Percentiles rank a stretch among this genome's conserved stretches.
phyloP scores from a whole-genome alignment of 805 yeast genomes.

The Suhomyces tanzawaensis region DNA sequence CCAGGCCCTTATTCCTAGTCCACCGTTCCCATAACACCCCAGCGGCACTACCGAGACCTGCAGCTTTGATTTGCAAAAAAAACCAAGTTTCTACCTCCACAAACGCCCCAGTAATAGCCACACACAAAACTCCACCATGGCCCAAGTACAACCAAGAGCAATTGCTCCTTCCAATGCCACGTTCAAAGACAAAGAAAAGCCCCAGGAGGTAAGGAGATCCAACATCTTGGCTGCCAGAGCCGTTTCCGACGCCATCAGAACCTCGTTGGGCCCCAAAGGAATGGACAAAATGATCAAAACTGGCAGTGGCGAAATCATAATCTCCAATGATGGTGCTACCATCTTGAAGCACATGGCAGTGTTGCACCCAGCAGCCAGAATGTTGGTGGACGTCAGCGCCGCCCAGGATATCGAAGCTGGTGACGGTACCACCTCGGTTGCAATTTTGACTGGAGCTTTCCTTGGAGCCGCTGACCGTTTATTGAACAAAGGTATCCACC shows the following conservation, averaged over 20 bases:
- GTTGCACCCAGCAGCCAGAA: slow-evolving; percentile 96
- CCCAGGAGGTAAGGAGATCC: slow-evolving; percentile 87
- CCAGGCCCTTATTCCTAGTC: background rate
- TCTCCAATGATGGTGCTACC: slow-evolving; percentile 98
- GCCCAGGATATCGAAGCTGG: slow-evolving; percentile 99
- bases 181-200: slow-evolving; percentile 90
- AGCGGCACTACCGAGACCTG: background rate
- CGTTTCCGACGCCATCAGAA: slow-evolving; percentile 91
- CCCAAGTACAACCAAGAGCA: slow-evolving; percentile 13
- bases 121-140: background rate
- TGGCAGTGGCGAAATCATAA: slow-evolving; percentile 84
- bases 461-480: slow-evolving; percentile 93
- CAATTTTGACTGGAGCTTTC: slow-evolving; percentile 89
- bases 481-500: slow-evolving; percentile 89
- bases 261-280: slow-evolving; percentile 97
- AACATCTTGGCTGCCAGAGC: slow-evolving; percentile 92
- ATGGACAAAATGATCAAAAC: slow-evolving; percentile 99
- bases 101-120: background rate
- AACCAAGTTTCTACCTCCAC: background rate
- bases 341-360: slow-evolving; percentile 97
- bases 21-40: background rate
- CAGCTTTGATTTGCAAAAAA: background rate
- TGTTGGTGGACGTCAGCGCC: slow-evolving; percentile 92
- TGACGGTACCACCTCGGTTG: slow-evolving; percentile 98
- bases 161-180: slow-evolving; percentile 70